Conservation (phyloP, 257 asterid species). For the Penstemon eatonii region DNA sequence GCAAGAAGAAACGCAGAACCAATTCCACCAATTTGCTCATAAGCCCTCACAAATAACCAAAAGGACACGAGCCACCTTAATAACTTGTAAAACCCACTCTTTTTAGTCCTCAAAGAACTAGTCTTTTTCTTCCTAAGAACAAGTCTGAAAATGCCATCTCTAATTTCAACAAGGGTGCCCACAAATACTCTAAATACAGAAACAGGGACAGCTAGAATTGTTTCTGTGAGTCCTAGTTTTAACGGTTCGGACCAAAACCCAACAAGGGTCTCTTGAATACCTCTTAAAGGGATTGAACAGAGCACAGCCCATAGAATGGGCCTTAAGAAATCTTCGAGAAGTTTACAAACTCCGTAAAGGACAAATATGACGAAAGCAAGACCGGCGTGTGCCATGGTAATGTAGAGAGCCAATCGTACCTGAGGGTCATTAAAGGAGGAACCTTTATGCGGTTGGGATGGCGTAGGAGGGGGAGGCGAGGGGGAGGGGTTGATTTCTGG, state of each 20-base stretch:
- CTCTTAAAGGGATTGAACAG: constrained; percentile 87
- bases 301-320: constrained; percentile 94
- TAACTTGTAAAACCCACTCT: constrained; percentile 68
- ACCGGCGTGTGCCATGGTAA: constrained; percentile 97
- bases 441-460: constrained; percentile 19
- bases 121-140: constrained; percentile 51
- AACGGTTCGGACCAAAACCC: constrained; percentile 90
- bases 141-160: constrained; percentile 43
- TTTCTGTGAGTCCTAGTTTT: constrained; percentile 84
- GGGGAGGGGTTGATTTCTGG: constrained; percentile 52
- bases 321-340: constrained; percentile 76
- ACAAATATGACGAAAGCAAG: constrained; percentile 62
- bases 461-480: constrained; percentile 29
- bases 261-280: constrained; percentile 82
- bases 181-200: constrained; percentile 69
- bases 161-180: constrained; percentile 81
- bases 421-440: constrained; percentile 71
- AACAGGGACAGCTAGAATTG: constrained; percentile 77
- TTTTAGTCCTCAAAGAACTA: constrained; percentile 39
- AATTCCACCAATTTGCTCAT: constrained; percentile 66
- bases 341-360: constrained; percentile 71
- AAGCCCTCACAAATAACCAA: constrained; percentile 77
- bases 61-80: constrained; percentile 87
- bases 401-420: constrained; percentile 93
- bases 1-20: constrained; percentile 66